Base-by-base conservation (phyloP, 169 alveolate genomes). In the Plasmodium vinckei region DNA sequence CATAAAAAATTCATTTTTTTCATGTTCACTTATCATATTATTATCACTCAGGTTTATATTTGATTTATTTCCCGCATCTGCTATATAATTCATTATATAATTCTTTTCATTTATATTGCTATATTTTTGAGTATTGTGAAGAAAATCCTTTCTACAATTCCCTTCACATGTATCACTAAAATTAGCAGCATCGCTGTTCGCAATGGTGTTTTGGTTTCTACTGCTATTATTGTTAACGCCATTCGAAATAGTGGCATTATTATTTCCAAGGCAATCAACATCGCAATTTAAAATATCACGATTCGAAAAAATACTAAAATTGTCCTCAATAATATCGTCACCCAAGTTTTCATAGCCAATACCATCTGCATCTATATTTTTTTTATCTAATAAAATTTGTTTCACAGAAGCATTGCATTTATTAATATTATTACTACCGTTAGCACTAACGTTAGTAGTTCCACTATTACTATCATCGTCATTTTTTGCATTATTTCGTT, bases 1-100 rank as follows among this genome's bases (percentile, higher is more conserved):
- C 88, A 75, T 75, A 56, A 75, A 75, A 42, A 73, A 60, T 23
- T 75, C 75, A 21, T 39, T 75, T 54, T 49, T 67, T 1, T 9
- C 42, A 63, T 42, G 61, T 21, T 21, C 84, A 9, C 67, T 42
- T 47, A 60, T 12, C 21, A 9, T 60, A 15, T 51, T 51, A 51
- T 51, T 51, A 51, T 15, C 42, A 33, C 27, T 39, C 47, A 59
- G n/a, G 27, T 33, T 64, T n/a, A 9, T 39, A n/a, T 27, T 13
- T 27, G 27, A n/a, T 13, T 27, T 64, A 33, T 33, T 33, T 27
- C 25, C 42, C 5, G 42, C 3, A 64, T 64, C 25, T 13, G 4
- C 72, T 13, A 33, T 33, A 33, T 64, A 23, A 12, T 13, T 27
- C 27, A 64, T 13, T 13, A 51, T 27, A 64, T 64, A 27, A 33